Base-by-base conservation (phyloP, 2,329 filamentous ascomycete species). In the Botrytis paeoniae region DNA sequence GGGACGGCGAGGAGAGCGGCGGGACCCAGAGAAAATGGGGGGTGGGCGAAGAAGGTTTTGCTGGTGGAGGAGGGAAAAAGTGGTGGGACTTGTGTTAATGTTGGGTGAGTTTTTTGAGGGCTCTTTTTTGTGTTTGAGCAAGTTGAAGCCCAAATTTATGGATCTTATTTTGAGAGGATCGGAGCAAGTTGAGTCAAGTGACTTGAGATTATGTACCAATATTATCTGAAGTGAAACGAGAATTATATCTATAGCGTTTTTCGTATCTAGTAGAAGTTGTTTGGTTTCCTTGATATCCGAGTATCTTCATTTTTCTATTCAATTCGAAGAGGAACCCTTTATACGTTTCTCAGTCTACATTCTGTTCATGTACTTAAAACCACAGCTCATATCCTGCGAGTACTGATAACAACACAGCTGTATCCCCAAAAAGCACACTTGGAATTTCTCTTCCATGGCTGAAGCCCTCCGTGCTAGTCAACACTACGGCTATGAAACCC, bases 351-450 rank as follows among this genome's bases (percentile, higher is more conserved):
- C 37, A 39, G 3, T 16, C 9, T 22, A 54, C 18, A 32, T 16
- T 3, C 32, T 25, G 43, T 20, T 25, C n/a, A 64, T 35, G 8
- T 25, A 8, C 20, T 45, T 64, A 22, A 2, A 22, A 22, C 2
- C 4, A 29, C 25, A 8, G 54, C n/a, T 20, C 22, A 39, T 39
- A 39, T 8, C 10, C 25, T 20, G 29, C 37, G 32, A 41, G 29
- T 12, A 41, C 54, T 72, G 41, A 65, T 51, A 69, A 68, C 29
- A 54, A 14, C 10, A 43, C 29, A 86, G 86, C 72, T 87, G 85
- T 75, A 83, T 86, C 10, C 85, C 85, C 41, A 86, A 86, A 79
- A 86, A 86, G 75, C 85, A 86, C 81, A 86, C 85, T 63, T 86
- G 83, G 84, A 86, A 86, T 78, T 85, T 85, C 73, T 84, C 85